Conservation (phyloP, 1,139 yeast genomes). For the Geotrichum restrictum region DNA sequence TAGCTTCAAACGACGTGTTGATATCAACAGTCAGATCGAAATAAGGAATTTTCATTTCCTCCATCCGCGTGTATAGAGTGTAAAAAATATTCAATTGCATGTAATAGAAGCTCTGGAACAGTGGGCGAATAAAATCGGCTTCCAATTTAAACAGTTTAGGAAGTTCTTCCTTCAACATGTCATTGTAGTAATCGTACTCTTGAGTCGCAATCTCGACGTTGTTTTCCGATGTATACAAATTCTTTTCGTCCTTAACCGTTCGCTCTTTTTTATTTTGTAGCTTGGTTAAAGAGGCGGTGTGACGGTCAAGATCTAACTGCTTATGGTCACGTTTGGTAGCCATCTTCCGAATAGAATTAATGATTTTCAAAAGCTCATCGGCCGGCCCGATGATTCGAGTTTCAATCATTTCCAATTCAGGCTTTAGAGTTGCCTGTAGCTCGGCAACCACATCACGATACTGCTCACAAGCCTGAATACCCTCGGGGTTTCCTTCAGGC, state of each 20-base stretch:
- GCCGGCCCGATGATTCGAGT: conserved; percentile 88
- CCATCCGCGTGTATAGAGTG: conserved; percentile 84
- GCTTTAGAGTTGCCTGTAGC: conserved; percentile 77
- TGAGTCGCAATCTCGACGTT: conserved; percentile 88
- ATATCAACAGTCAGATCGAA: conserved; percentile 83
- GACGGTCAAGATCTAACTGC: conserved; percentile 90
- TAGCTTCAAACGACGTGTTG: conserved; percentile 64
- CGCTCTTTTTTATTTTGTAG: conserved; percentile 78
- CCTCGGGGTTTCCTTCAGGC: conserved; percentile 94
- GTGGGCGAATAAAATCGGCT: conserved; percentile 85
- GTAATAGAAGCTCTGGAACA: conserved; percentile 89
- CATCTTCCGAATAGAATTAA: conserved; percentile 83
- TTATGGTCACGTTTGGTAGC: conserved; percentile 93
- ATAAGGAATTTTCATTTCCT: conserved; percentile 93
- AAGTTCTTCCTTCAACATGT: conserved; percentile 83
- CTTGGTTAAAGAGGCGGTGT: conserved; percentile 62
- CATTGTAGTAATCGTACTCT: conserved; percentile 93
- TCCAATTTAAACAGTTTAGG: conserved; percentile 85
- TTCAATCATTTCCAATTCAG: conserved; percentile 90
- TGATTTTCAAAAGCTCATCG: conserved; percentile 78
- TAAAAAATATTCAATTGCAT: conserved; percentile 97
- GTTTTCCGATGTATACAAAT: conserved; percentile 80
- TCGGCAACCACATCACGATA: conserved; percentile 84
- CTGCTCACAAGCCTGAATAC: conserved; percentile 89
- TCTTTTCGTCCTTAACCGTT: conserved; percentile 85